These are phyloP conservation scores for Colletotrichum brevisporum DNA, from an alignment of 2,329 filamentous ascomycete species.

Conservation along the genomic window DNA sequence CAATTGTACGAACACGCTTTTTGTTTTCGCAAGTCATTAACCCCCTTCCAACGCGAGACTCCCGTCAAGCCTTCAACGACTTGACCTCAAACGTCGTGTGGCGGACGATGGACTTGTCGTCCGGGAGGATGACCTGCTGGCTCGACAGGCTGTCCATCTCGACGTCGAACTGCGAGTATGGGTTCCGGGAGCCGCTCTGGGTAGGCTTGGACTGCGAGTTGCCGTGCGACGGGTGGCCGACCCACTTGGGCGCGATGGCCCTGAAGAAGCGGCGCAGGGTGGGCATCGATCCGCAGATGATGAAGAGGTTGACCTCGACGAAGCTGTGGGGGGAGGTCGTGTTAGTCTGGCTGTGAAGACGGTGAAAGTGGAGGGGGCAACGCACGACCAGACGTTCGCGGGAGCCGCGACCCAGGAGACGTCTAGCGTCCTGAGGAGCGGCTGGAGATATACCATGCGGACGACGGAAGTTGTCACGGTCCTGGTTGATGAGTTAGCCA, in stretches of 20 bases:
- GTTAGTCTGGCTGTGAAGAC: neutral
- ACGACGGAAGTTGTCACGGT: constrained; percentile 48
- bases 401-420: constrained; percentile 40
- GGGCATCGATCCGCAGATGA: constrained; percentile 51
- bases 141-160: constrained; percentile 29
- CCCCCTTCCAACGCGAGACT: neutral
- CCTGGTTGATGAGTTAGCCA: constrained; percentile 35
- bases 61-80: neutral
- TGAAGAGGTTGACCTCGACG: constrained; percentile 48
- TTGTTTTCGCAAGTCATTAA: no score
- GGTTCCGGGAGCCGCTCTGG: constrained; percentile 6
- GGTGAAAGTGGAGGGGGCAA: neutral
- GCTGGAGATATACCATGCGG: constrained; percentile 39
- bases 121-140: constrained; percentile 9
- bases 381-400: constrained; percentile 42
- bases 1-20: no score
- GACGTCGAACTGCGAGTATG: constrained; percentile 25
- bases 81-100: constrained; percentile 5
- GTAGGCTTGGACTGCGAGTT: constrained; percentile 9
- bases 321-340: constrained; percentile 41
- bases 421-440: constrained; percentile 38
- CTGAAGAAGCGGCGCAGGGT: constrained; percentile 54
- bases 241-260: constrained; percentile 48
- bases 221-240: constrained; percentile 35
- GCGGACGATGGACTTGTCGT: neutral